These are phyloP conservation scores for Melocanna baccifera DNA, from an alignment of 176 grass and related monocot genomes.

Conservation along the genomic window DNA sequence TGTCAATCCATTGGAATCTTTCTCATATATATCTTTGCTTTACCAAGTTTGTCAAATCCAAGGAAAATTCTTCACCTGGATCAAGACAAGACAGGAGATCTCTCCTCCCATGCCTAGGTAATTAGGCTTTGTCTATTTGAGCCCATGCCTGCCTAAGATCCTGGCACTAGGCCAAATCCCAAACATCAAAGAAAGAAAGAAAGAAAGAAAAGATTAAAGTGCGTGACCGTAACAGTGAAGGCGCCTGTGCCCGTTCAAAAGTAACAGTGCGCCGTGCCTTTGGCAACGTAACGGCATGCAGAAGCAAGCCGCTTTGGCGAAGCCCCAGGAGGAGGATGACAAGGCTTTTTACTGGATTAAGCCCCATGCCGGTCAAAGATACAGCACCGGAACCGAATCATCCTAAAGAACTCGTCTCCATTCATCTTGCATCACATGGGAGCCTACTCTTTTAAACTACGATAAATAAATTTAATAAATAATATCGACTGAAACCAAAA, in stretches of 20 bases:
- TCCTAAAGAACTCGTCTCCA: neutral
- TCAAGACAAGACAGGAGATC: neutral
- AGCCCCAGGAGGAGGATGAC: conserved; percentile 15
- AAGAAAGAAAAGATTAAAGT: neutral
- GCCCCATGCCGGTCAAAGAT: conserved; percentile 48
- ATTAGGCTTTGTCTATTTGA: neutral
- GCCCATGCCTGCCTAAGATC: conserved; percentile 47
- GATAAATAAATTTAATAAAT: too few relatives aligned
- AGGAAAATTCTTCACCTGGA: conserved; percentile 34
- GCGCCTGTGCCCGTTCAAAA: conserved; percentile 8
- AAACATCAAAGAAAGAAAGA: neutral
- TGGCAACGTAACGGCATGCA: neutral
- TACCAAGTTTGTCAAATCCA: conserved; percentile 16
- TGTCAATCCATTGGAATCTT: conserved; percentile 46
- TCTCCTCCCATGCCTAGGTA: neutral
- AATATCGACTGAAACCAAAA: too few relatives aligned
- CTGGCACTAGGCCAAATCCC: neutral
- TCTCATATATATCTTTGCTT: conserved; percentile 9
- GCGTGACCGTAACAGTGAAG: conserved; percentile 9
- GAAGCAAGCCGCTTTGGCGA: conserved; percentile 34
- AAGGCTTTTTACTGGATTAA: neutral
- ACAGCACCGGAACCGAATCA: neutral
- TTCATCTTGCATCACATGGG: too few relatives aligned
- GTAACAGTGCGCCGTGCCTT: neutral
- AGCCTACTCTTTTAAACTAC: too few relatives aligned